Conservation (phyloP, 1,139 yeast species). For the Zygoascus hellenicus region DNA sequence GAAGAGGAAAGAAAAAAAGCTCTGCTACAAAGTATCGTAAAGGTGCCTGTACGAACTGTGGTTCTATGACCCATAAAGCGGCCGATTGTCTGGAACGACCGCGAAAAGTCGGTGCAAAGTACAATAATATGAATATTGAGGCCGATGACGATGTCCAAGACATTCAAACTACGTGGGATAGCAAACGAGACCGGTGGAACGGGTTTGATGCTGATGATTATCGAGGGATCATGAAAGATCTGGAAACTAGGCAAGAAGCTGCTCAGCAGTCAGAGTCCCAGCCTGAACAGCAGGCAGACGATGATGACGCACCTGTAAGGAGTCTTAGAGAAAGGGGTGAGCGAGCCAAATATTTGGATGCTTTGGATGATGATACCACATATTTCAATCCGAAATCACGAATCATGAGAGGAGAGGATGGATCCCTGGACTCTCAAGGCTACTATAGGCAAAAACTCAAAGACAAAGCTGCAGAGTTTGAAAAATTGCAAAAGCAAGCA, state of each 20-base stretch:
- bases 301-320: slow-evolving; percentile 14
- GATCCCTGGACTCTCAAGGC: slow-evolving; percentile 45
- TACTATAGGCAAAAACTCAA: slow-evolving; percentile 49
- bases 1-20: slow-evolving; percentile 28
- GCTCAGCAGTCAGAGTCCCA: slow-evolving; percentile 4
- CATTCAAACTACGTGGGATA: slow-evolving; percentile 45
- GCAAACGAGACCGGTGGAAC: slow-evolving; percentile 73
- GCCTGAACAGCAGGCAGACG: slow-evolving; percentile 4
- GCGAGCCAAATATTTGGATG: slow-evolving; percentile 46
- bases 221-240: slow-evolving; percentile 43
- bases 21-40: slow-evolving; percentile 34
- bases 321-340: slow-evolving; percentile 48
- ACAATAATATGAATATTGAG: slow-evolving; percentile 29
- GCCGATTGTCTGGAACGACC: slow-evolving; percentile 51
- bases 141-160: slow-evolving; percentile 30
- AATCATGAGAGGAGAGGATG: slow-evolving; percentile 41
- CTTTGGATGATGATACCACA: slow-evolving; percentile 31
- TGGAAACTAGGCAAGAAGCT: slow-evolving; percentile 34
- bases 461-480: slow-evolving; percentile 49
- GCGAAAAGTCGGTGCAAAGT: slow-evolving; percentile 37
- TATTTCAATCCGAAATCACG: slow-evolving; percentile 55
- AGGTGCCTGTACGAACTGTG: slow-evolving; percentile 50
- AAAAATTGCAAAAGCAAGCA: slow-evolving; percentile 47
- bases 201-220: slow-evolving; percentile 64
- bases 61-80: slow-evolving; percentile 43